These are phyloP conservation scores for Pythium folliculosum DNA, from an alignment of 352 stramenopile species.

Conservation along the genomic window DNA sequence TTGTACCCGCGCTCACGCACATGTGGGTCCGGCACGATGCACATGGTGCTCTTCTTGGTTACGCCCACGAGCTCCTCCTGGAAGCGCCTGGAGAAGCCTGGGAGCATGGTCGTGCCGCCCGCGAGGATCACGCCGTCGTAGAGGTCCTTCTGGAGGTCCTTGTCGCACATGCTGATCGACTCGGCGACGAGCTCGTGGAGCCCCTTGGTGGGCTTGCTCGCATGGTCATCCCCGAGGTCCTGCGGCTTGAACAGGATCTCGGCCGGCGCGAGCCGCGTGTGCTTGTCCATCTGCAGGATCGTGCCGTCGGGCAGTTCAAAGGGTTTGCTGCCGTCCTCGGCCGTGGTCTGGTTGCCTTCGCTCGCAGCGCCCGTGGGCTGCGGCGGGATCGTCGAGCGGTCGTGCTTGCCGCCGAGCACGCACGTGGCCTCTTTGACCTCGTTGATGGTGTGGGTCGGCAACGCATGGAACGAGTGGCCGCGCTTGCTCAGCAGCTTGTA, in stretches of 20 bases:
- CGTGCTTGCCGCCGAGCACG: conserved; percentile 35
- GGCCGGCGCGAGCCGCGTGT: conserved; percentile 65
- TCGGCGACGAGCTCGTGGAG: conserved; percentile 85
- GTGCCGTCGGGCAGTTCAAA: conserved; percentile 89
- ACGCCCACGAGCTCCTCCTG: conserved; percentile 58
- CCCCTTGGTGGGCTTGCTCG: conserved; percentile 50
- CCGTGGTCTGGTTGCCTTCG: conserved; percentile 25
- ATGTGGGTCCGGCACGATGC: conserved; percentile 78
- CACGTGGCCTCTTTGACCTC: conserved; percentile 85
- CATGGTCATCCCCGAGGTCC: conserved; percentile 94
- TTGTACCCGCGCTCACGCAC: conserved; percentile 87
- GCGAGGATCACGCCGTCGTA: conserved; percentile 76
- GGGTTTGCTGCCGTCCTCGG: conserved; percentile 48
- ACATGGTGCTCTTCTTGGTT: conserved; percentile 37
- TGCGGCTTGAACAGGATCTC: conserved; percentile 86
- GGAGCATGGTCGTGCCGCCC: conserved; percentile 84
- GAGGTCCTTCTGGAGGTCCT: conserved; percentile 82
- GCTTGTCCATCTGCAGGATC: conserved; percentile 76
- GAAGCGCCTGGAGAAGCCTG: conserved; percentile 81
- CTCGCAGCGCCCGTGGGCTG: conserved; percentile 27
- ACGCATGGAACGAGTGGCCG: conserved; percentile 68
- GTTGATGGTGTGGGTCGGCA: conserved; percentile 74
- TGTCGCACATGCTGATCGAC: conserved; percentile 88
- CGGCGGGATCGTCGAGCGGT: conserved; percentile 26
- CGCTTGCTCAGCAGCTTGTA: conserved; percentile 69